Evolutionary conservation across 2,329 filamentous ascomycete genomes (phyloP).

Genomic region (Rhytidhysteron rufulum): DNA sequence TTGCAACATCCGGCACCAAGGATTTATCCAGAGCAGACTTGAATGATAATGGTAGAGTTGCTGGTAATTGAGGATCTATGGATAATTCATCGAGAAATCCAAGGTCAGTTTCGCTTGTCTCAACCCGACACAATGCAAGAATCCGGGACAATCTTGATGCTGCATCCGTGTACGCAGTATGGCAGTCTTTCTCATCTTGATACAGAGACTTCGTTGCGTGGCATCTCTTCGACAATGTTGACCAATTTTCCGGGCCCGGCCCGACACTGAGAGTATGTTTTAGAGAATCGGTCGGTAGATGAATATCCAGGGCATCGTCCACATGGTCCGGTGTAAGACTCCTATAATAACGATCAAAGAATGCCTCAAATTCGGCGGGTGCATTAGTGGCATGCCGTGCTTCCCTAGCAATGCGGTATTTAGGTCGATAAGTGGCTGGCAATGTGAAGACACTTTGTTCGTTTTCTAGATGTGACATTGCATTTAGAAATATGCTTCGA

Average conservation of each 20-base stretch:
- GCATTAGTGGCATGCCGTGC: background rate
- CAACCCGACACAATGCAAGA: background rate
- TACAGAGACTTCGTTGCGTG: too few species aligned
- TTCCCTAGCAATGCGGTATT: background rate
- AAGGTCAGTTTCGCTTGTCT: background rate
- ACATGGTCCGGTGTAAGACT: too few species aligned
- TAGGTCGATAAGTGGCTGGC: background rate
- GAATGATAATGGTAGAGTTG: background rate
- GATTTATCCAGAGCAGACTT: background rate
- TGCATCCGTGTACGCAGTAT: slow-evolving; percentile 1
- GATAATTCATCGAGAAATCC: background rate
- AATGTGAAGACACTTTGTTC: background rate
- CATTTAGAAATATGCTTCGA: background rate
- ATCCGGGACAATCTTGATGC: background rate
- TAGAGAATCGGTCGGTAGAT: too few species aligned
- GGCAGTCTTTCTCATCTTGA: background rate
- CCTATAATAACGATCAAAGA: slow-evolving; percentile 1
- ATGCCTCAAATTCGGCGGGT: background rate
- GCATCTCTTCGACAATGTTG: too few species aligned
- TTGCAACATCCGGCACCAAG: background rate
- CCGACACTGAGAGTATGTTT: too few species aligned
- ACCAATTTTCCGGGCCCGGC: too few species aligned
- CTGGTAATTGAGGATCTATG: background rate
- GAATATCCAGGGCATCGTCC: too few species aligned
- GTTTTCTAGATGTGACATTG: background rate